A percentile compares a stretch with the other conserved stretches of the same genome.
Conservation (phyloP, 306 rosid species). For the Quillaja saponaria region DNA sequence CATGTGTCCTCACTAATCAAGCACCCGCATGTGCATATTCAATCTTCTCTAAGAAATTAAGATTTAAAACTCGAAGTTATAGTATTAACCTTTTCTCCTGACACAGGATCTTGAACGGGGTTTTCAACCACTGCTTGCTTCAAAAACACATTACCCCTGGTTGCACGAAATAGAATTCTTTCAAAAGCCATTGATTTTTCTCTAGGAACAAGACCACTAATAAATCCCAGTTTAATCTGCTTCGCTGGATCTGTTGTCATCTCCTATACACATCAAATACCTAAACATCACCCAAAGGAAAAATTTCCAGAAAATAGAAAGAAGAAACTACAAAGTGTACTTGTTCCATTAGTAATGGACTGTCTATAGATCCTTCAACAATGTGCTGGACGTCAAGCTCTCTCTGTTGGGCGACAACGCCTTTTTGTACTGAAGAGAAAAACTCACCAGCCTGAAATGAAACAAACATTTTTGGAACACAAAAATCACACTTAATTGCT, state of each 20-base stretch:
- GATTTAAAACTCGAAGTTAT: constrained; percentile 22
- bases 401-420: constrained; percentile 57
- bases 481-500: too few species aligned
- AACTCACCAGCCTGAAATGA: constrained; percentile 72
- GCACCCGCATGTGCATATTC: constrained; percentile 1
- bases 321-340: constrained; percentile 38
- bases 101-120: constrained; percentile 68
- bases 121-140: constrained; percentile 64
- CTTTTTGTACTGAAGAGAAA: constrained; percentile 61
- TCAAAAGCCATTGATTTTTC: constrained; percentile 72
- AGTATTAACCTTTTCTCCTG: constrained; percentile 74
- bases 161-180: constrained; percentile 75
- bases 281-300: constrained; percentile 21
- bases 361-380: constrained; percentile 63
- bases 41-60: constrained; percentile 15
- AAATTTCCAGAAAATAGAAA: constrained; percentile 10
- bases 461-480: not conserved
- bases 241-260: constrained; percentile 45
- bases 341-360: constrained; percentile 71
- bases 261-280: constrained; percentile 49
- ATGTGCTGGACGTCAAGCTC: constrained; percentile 48
- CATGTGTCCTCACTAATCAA: not conserved
- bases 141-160: constrained; percentile 81
- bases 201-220: constrained; percentile 76
- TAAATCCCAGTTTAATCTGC: constrained; percentile 70